Percentiles rank a stretch among this genome's conserved stretches.
Conservation (phyloP, 768 basidiomycete species). For the Goffeauzyma gilvescens region DNA sequence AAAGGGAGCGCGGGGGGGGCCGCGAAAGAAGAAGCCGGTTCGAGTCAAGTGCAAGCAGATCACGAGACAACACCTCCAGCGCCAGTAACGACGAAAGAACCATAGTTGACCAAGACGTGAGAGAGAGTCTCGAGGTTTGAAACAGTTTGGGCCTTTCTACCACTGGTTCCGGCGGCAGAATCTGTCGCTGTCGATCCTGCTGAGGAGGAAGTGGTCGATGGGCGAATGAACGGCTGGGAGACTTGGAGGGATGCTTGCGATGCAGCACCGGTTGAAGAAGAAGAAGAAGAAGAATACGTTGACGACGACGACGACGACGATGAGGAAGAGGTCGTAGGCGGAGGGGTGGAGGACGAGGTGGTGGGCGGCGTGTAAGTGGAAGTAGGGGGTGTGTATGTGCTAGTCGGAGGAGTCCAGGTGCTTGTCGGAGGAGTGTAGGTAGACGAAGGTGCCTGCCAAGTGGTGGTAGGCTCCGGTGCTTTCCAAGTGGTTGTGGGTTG, state of each 20-base stretch:
- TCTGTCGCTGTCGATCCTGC: neutral
- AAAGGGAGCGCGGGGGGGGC: too few species aligned
- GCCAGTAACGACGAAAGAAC: constrained; percentile 10
- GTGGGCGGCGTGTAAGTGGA: constrained; percentile 12
- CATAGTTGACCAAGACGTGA: constrained; percentile 6
- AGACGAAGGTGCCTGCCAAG: constrained; percentile 13
- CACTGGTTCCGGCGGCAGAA: constrained; percentile 1
- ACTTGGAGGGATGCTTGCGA: constrained; percentile 1
- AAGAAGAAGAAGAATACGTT: neutral
- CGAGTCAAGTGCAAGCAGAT: too few species aligned
- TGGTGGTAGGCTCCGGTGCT: constrained; percentile 12
- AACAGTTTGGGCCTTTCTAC: neutral
- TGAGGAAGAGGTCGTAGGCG: neutral
- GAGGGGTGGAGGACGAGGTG: constrained; percentile 12
- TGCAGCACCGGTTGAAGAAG: constrained; percentile 1
- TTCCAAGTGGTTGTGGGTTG: constrained; percentile 12
- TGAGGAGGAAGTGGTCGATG: neutral
- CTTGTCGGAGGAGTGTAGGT: constrained; percentile 11
- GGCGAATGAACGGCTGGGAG: neutral
- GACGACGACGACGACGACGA: neutral
- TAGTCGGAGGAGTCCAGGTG: constrained; percentile 4
- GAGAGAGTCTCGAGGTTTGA: constrained; percentile 6
- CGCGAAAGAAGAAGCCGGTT: too few species aligned
- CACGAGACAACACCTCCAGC: too few species aligned
- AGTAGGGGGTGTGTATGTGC: constrained; percentile 3